Base-by-base conservation (phyloP, 2,329 filamentous ascomycete species). In the Phyllosticta citrichinensis region DNA sequence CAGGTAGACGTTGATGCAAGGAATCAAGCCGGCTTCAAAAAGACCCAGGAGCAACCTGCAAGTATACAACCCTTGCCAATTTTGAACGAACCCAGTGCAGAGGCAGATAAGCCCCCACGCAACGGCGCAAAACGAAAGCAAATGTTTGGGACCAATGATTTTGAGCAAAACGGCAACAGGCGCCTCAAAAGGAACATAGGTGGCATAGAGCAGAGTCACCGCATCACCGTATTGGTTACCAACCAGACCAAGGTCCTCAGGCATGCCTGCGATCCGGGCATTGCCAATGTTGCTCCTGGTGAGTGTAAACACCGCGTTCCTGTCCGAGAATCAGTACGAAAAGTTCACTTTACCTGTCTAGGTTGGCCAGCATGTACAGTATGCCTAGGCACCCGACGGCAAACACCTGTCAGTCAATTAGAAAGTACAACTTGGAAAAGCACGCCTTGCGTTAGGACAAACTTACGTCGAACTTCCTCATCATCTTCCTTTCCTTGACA, bases 131-230 rank as follows among this genome's bases (percentile, higher is more conserved):
- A 79, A 66, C 17, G 70, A 70, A 51, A 73, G 61, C 69, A 70
- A 72, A 12, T 72, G 66, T 50, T 67, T 70, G 0, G 83, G 83
- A 2, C 81, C 81, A 0, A 83, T 81, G 2, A 78, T 76, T 64
- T 86, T 86, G 24, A 86, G 74, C 3, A 85, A 71, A 60, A 86
- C 80, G 64, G 86, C 86, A 64, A 81, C 84, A 0, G 83, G 84
- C 1, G 73, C 75, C 64, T 79, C 77, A 60, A 79, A 75, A 3
- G 75, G 67, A 3, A 76, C 74, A 62, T 79, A 80, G 0, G 74
- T 75, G 58, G 79, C 76, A 68, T 88, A 89, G 70, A 87, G 88
- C 0, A 87, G 71, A 0, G 85, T 88, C 58, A 88, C 67, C 25
- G 58, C 58, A 25, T 56, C 55, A 35, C 58, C 58, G 40, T 60